These are phyloP conservation scores for Coleophoma cylindrospora DNA, from an alignment of 2,329 filamentous ascomycete species.

Conservation along the genomic window DNA sequence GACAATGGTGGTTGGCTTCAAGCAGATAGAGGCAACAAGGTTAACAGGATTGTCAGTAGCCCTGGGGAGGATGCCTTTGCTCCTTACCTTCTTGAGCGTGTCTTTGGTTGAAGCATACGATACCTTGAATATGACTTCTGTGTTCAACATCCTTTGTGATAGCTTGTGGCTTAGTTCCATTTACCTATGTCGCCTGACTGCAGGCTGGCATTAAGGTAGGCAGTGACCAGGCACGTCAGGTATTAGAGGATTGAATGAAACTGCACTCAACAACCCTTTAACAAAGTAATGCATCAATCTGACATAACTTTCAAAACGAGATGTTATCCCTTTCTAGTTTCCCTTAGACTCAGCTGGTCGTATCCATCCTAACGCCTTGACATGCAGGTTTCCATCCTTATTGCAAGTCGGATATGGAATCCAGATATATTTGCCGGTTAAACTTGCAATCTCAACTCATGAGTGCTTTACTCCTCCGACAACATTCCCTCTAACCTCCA, in stretches of 20 bases:
- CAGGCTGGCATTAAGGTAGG: no score
- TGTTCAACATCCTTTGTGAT: no score
- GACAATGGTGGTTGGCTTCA: constrained; percentile 78
- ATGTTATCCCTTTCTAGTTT: neutral
- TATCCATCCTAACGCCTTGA: constrained; percentile 21
- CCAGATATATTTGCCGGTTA: constrained; percentile 1
- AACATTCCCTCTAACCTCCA: constrained; percentile 76
- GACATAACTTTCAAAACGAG: no score
- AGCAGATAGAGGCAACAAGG: constrained; percentile 67
- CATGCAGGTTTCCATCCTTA: constrained; percentile 15
- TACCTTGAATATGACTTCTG: no score
- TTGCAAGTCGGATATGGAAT: neutral
- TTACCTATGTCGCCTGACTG: no score
- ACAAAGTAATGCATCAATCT: no score
- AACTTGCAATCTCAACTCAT: constrained; percentile 15
- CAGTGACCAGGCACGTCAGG: no score
- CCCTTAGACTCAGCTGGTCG: neutral
- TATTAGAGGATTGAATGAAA: no score
- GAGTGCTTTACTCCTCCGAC: constrained; percentile 83
- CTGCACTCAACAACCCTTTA: no score
- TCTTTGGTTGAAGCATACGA: constrained; percentile 43
- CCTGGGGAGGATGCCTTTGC: constrained; percentile 67
- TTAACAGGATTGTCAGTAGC: constrained; percentile 66
- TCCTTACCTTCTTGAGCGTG: constrained; percentile 55
- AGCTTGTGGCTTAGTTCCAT: no score